Evolutionary conservation across 83 land plant species (phyloP), one percentile per base, ranked within the genome.

Genomic region (Diphasiastrum complanatum): DNA sequence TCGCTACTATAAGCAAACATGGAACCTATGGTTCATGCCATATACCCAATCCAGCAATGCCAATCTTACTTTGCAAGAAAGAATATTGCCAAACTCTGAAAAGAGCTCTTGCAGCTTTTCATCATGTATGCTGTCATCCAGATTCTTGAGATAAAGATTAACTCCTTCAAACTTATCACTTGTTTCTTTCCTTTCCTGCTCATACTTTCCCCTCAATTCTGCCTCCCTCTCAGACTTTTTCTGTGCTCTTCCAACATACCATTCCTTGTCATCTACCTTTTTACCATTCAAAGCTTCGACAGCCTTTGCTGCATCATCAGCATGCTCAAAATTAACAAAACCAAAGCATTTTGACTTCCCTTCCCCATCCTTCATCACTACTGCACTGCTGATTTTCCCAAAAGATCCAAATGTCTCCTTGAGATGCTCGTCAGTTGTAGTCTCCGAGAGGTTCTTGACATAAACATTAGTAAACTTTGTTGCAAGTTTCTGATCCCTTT

Each of bases 261-360:
- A 81, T 36, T 79, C 89, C 55, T 85, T 82, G 22, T 74, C 89
- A 66, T 82, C 79, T 66, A 79, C 55, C 49, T 76, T 76, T 35
- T 64, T 73, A 30, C 90, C 90, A 66, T 83, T 79, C 8, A 85
- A 62, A 29, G 56, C 75, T 37, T 83, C 81, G 50, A 85, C 90
- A 71, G 90, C 66, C 16, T 18, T 60, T 27, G 81, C 76, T 38
- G 90, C 90, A 74, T 76, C 90, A 68, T 85, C 90, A 16, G 86
- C 48, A 35, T 79, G 64, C 55, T 85, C 87, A 77, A 82, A 85
- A 40, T 85, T 83, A 32, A 85, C 90, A 79, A 85, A 85, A 40
- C 90, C 90, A 82, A 85, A 85, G 49, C 90, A 79, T 34, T 83
- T 85, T 2, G 90, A 85, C 34, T 79, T 85, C 12, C 90, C 90